Base-by-base conservation (phyloP, 2,329 filamentous ascomycete species). In the Pseudogymnoascus sp. region DNA sequence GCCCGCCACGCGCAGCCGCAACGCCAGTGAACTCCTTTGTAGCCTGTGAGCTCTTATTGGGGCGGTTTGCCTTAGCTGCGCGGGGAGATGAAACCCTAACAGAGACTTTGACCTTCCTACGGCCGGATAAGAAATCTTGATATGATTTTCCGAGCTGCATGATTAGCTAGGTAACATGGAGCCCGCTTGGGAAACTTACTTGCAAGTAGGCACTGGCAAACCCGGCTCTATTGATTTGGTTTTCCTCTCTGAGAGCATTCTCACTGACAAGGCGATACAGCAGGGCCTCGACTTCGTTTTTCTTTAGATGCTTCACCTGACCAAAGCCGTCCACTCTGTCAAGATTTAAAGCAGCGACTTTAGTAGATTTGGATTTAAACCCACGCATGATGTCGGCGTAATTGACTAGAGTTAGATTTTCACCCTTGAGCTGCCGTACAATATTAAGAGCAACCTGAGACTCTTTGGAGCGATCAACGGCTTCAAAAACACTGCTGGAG, bases 361-460 rank as follows among this genome's bases (percentile, higher is more conserved):
- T 69, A 11, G 80, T 77, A 40, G 83, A 80, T 41, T 83, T 77
- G 62, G 83, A 82, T 64, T 81, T 83, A 62, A 81, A 85, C 5
- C 92, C 94, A 65, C 87, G 81, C 66, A 97, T 84, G 36, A 95
- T 81, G 69, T 97, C 92, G n/a, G 90, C 84, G 71, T 90, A 92
- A 70, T 95, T 88, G 13, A 86, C 80, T 61, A 93, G 76, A 5
- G 91, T 95, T 59, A 95, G 81, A 17, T 82, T 81, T 36, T 83
- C 74, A 1, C 77, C 70, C 67, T 84, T 77, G 5, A 86, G 75
- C 62, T 81, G 75, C 37, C 77, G 72, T 26, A 96, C 85, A 59
- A 96, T 80, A 29, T 78, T 77, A 58, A 97, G 79, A 2, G 87
- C 90, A 60, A 85, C 82, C 62, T 82, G 75, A 5, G 92, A 93